phyloP scores from a whole-genome alignment of 1,139 yeast genomes.

The Geotrichum bryndzae region DNA sequence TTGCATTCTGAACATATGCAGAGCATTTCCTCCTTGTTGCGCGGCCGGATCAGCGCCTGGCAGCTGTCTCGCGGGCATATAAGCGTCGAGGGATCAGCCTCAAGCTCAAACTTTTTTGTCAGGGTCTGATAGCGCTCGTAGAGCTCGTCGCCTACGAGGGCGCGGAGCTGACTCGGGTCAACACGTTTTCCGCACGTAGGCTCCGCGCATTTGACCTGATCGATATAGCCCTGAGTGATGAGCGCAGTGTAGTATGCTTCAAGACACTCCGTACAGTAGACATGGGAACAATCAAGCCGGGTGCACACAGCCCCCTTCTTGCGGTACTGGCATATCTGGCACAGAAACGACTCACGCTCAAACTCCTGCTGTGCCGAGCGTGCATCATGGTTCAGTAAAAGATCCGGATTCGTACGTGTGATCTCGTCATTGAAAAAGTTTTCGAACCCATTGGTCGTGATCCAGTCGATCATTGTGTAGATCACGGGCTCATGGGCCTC shows the following conservation, averaged over 20 bases:
- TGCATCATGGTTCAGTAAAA: slow-evolving; percentile 26
- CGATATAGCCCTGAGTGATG: slow-evolving; percentile 49
- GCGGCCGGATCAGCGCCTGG: slow-evolving; percentile 43
- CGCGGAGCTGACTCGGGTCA: slow-evolving; percentile 24
- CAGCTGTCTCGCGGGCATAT: slow-evolving; percentile 50
- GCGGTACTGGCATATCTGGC: slow-evolving; percentile 56
- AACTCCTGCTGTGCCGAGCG: slow-evolving; percentile 35
- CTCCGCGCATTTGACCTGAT: slow-evolving; percentile 56
- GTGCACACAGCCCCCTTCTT: slow-evolving; percentile 46
- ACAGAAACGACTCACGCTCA: slow-evolving; percentile 41
- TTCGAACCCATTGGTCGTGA: neutral
- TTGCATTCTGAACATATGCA: slow-evolving; percentile 50
- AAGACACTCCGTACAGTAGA: slow-evolving; percentile 50
- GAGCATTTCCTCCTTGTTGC: slow-evolving; percentile 43
- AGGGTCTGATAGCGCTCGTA: slow-evolving; percentile 40
- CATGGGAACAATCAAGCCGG: slow-evolving; percentile 47
- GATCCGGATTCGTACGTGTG: slow-evolving; percentile 28
- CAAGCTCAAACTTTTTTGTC: slow-evolving; percentile 41
- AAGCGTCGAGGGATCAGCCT: slow-evolving; percentile 47
- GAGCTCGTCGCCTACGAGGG: slow-evolving; percentile 32
- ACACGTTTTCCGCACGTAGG: slow-evolving; percentile 29
- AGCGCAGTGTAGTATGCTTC: slow-evolving; percentile 42
- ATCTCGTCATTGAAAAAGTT: slow-evolving; percentile 36
- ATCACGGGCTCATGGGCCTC: slow-evolving; percentile 42
- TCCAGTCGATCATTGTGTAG: slow-evolving; percentile 37